Evolutionary conservation across 164 flowering plant species (phyloP).

Genomic region (Vitis cinerea): DNA sequence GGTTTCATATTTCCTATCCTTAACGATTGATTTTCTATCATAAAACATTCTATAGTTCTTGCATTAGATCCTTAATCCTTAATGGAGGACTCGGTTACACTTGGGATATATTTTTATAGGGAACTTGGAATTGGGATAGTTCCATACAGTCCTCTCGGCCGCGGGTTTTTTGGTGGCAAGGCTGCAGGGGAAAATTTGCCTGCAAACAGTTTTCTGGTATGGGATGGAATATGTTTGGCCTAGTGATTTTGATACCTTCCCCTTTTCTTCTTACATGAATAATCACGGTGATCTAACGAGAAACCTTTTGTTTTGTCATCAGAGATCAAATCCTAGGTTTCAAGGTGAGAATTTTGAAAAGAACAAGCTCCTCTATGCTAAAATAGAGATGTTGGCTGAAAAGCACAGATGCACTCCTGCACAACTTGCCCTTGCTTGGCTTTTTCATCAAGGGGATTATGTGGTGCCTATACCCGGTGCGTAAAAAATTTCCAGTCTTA

Average conservation of each 20-base stretch:
- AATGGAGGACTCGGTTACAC: too few relatives aligned
- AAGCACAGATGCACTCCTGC: conserved; percentile 32
- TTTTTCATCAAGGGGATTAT: conserved; percentile 36
- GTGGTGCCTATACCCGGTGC: conserved; percentile 42
- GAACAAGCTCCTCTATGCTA: too few relatives aligned
- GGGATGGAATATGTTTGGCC: not conserved
- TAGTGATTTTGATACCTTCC: too few relatives aligned
- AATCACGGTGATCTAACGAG: too few relatives aligned
- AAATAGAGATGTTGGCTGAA: conserved; percentile 5
- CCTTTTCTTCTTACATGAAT: too few relatives aligned
- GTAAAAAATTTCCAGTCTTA: not conserved
- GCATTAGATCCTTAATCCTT: not conserved
- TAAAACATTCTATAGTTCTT: not conserved
- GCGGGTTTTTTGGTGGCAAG: conserved; percentile 20
- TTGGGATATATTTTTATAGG: conserved; percentile 16
- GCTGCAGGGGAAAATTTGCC: conserved; percentile 18
- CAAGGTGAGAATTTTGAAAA: conserved; percentile 8
- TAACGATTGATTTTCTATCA: not conserved
- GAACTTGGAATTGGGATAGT: conserved; percentile 57
- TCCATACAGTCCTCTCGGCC: conserved; percentile 24
- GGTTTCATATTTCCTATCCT: conserved; percentile 24
- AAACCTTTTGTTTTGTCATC: too few relatives aligned
- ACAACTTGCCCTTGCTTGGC: conserved; percentile 39
- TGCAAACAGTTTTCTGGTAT: conserved; percentile 18
- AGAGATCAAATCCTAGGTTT: too few relatives aligned